These are phyloP conservation scores for Phytophthora rubi DNA, from an alignment of 352 stramenopile genomes.

Conservation along the genomic window DNA sequence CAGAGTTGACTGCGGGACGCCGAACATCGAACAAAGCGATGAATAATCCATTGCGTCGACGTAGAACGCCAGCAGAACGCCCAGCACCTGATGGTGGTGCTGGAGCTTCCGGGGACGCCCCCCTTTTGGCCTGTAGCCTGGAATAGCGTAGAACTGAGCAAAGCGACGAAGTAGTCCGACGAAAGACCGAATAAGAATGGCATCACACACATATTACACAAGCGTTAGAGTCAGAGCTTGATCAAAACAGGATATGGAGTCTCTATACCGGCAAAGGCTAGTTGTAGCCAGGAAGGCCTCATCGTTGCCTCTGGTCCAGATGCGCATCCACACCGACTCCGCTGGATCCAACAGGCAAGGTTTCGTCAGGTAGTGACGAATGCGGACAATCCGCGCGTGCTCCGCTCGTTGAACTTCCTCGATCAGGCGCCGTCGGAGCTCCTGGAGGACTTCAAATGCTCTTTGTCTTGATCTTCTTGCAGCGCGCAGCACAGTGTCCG, in stretches of 20 bases:
- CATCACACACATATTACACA: not conserved
- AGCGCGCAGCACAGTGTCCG: not conserved
- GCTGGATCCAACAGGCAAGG: not conserved
- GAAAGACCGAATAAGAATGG: not conserved
- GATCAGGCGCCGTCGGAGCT: not conserved
- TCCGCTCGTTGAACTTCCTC: not conserved
- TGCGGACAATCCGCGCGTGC: not conserved
- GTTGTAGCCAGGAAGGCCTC: not conserved
- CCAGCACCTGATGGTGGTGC: slow-evolving; percentile 22
- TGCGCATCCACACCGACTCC: not conserved
- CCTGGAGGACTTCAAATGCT: not conserved
- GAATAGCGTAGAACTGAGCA: not conserved
- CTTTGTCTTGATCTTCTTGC: not conserved
- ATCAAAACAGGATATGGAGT: not conserved
- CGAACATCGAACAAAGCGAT: slow-evolving; percentile 7
- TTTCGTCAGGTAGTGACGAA: not conserved
- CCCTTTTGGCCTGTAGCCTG: not conserved
- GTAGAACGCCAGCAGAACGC: slow-evolving; percentile 27
- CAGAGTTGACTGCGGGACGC: slow-evolving; percentile 11
- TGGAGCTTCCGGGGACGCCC: slow-evolving; percentile 17
- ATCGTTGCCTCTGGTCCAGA: not conserved
- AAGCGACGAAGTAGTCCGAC: too few species aligned
- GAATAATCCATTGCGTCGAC: slow-evolving; percentile 13
- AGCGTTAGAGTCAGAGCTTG: not conserved
- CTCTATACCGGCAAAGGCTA: not conserved